Conservation (phyloP, 2,329 filamentous ascomycete species). For the Exophiala viscosa region DNA sequence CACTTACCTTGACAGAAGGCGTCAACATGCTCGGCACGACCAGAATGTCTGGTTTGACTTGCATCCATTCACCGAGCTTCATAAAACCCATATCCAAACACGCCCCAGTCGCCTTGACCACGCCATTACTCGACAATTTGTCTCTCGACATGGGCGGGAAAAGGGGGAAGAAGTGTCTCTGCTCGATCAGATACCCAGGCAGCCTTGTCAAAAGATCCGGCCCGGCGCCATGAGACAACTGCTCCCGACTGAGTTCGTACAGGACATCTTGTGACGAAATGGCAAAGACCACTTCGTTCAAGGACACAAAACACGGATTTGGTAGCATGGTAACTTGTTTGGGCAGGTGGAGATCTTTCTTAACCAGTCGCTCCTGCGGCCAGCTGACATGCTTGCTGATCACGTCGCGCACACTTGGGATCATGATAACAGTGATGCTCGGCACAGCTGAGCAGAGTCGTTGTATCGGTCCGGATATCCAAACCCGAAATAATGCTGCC, state of each 20-base stretch:
- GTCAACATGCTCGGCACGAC: conserved; percentile 77
- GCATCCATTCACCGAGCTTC: conserved; percentile 87
- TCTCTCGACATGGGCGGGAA: conserved; percentile 74
- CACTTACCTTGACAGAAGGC: conserved; percentile 77
- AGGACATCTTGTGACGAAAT: conserved; percentile 81
- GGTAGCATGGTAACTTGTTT: conserved; percentile 74
- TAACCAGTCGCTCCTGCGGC: conserved; percentile 69
- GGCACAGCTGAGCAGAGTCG: conserved; percentile 68
- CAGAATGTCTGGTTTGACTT: conserved; percentile 78
- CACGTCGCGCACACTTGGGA: conserved; percentile 78
- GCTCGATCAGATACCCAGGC: conserved; percentile 75
- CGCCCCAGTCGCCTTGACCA: conserved; percentile 64
- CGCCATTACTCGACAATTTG: conserved; percentile 62
- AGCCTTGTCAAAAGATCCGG: conserved; percentile 64
- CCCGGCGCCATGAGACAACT: conserved; percentile 58
- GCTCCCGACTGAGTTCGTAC: conserved; percentile 74
- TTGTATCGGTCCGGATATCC: conserved; percentile 71
- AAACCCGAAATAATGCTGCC: conserved; percentile 74
- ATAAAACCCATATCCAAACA: conserved; percentile 79
- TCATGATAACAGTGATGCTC: conserved; percentile 73
- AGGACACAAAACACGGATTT: conserved; percentile 82
- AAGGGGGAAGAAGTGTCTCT: conserved; percentile 84
- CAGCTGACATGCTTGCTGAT: conserved; percentile 81
- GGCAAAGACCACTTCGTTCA: conserved; percentile 83
- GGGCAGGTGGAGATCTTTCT: conserved; percentile 71